Conservation (phyloP, 805 yeast genomes). For the Ogataea siamensis region DNA sequence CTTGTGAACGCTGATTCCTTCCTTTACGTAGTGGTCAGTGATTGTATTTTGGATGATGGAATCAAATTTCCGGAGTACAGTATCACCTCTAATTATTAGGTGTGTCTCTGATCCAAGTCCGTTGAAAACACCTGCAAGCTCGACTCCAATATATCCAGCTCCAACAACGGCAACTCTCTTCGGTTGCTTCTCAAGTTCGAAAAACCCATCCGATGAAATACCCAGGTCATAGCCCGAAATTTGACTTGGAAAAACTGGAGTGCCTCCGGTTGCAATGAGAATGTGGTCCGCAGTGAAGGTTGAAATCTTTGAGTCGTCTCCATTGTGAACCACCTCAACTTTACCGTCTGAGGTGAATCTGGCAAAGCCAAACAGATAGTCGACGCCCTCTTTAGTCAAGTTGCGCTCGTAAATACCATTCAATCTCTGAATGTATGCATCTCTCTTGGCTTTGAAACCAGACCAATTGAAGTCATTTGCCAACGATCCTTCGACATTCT, state of each 20-base stretch:
- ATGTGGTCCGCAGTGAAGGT: constrained; percentile 76
- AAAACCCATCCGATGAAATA: constrained; percentile 87
- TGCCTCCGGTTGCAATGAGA: constrained; percentile 92
- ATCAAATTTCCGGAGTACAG: constrained; percentile 87
- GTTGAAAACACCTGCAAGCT: constrained; percentile 90
- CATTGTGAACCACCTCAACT: constrained; percentile 73
- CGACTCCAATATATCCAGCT: constrained; percentile 97
- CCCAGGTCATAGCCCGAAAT: constrained; percentile 85
- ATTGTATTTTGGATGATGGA: constrained; percentile 72
- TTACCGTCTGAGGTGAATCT: constrained; percentile 65
- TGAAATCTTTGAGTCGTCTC: constrained; percentile 48
- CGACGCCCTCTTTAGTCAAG: constrained; percentile 84
- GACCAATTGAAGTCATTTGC: constrained; percentile 78
- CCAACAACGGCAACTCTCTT: constrained; percentile 93
- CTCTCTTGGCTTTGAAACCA: constrained; percentile 79
- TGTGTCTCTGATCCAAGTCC: constrained; percentile 85
- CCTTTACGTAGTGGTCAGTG: constrained; percentile 75
- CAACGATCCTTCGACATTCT: constrained; percentile 50
- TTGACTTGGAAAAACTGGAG: constrained; percentile 63
- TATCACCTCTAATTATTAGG: constrained; percentile 85
- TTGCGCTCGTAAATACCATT: constrained; percentile 93
- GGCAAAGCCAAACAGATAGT: constrained; percentile 83
- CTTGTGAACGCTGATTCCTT: constrained; percentile 82
- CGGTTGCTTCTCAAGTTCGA: constrained; percentile 78
- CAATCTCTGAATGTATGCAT: constrained; percentile 81